A percentile compares a stretch with the other conserved stretches of the same genome.
phyloP scores from a whole-genome alignment of 1,139 yeast species.

The Geotrichum carabidarum region DNA sequence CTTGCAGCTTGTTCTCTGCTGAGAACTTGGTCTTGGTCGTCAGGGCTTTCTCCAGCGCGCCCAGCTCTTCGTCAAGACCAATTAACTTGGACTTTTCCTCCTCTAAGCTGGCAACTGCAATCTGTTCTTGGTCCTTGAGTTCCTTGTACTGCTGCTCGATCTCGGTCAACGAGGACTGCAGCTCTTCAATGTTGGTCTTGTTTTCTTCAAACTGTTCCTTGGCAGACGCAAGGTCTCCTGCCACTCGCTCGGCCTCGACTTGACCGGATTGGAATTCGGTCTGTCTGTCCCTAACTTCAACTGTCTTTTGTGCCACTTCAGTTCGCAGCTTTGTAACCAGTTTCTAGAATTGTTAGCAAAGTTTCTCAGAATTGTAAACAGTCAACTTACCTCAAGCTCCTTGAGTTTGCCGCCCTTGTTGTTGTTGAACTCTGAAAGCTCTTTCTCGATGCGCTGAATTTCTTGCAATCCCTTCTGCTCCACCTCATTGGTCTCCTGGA shows the following conservation, averaged over 20 bases:
- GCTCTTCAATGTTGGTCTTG: constrained; percentile 40
- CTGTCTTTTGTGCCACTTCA: constrained; percentile 39
- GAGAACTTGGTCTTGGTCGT: constrained; percentile 49
- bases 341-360: constrained; percentile 15
- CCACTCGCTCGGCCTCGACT: constrained; percentile 66
- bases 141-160: constrained; percentile 36
- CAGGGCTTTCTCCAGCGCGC: constrained; percentile 53
- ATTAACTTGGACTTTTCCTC: constrained; percentile 58
- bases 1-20: constrained; percentile 49
- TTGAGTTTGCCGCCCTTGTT: constrained; percentile 79
- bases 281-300: constrained; percentile 45
- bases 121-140: constrained; percentile 36
- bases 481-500: constrained; percentile 38
- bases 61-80: constrained; percentile 75
- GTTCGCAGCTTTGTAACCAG: constrained; percentile 19
- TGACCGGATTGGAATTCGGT: constrained; percentile 60
- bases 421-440: constrained; percentile 72
- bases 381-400: constrained; percentile 53
- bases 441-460: constrained; percentile 59
- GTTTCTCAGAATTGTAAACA: neutral
- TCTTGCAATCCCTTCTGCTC: constrained; percentile 39
- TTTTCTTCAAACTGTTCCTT: constrained; percentile 43
- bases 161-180: constrained; percentile 37
- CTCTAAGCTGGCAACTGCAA: constrained; percentile 47
- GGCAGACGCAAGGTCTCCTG: constrained; percentile 48